These are phyloP conservation scores for Leishmania guyanensis DNA, from an alignment of 208 protist genomes.

Conservation along the genomic window DNA sequence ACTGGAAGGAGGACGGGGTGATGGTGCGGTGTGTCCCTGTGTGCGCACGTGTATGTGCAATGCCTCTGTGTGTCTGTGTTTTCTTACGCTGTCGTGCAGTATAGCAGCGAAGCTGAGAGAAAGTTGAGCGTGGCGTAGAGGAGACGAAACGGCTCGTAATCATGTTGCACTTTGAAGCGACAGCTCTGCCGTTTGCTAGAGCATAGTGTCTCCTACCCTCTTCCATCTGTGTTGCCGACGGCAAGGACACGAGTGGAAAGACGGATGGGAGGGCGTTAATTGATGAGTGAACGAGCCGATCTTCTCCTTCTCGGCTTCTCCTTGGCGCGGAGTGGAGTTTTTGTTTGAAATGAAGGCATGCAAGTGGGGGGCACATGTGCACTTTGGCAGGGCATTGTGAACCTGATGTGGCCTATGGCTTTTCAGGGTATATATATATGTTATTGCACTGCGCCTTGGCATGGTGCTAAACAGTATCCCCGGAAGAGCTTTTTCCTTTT, in stretches of 20 bases:
- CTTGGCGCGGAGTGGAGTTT: neutral
- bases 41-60: too few species aligned
- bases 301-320: neutral
- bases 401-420: neutral
- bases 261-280: neutral
- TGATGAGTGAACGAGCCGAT: neutral
- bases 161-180: neutral
- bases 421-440: neutral
- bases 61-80: too few species aligned
- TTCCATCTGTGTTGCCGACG: neutral
- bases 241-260: neutral
- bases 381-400: neutral
- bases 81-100: too few species aligned
- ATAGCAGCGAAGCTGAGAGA: too few species aligned
- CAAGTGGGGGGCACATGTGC: neutral
- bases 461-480: too few species aligned
- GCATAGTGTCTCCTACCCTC: neutral
- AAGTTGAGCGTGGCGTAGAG: too few species aligned
- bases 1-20: too few species aligned
- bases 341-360: neutral
- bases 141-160: neutral
- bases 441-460: neutral
- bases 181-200: neutral
- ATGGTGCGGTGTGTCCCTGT: too few species aligned
- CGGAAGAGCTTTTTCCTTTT: too few species aligned